A percentile compares a stretch with the other conserved stretches of the same genome.
These are phyloP conservation scores for Rasamsonia emersonii DNA, from an alignment of 2,329 filamentous ascomycete species.

Conservation along the genomic window DNA sequence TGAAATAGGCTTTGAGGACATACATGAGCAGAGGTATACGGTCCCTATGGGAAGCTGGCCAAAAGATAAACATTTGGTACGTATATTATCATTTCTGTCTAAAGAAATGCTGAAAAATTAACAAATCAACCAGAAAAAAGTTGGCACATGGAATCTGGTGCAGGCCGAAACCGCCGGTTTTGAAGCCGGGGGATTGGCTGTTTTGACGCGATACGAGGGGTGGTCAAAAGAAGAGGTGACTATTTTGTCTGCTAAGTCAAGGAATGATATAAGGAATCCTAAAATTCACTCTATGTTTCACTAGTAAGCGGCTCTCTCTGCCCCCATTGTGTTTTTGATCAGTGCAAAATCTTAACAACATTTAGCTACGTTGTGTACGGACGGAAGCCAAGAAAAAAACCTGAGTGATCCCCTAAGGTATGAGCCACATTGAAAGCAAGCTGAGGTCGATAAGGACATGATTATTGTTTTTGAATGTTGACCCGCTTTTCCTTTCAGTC, in stretches of 20 bases:
- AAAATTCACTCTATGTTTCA: slow-evolving; percentile 2
- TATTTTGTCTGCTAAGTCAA: not conserved
- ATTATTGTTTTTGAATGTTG: too few relatives aligned
- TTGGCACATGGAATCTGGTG: not conserved
- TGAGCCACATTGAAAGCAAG: too few relatives aligned
- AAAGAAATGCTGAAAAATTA: not conserved
- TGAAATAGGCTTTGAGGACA: slow-evolving; percentile 4
- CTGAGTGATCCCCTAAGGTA: too few relatives aligned
- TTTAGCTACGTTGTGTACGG: too few relatives aligned
- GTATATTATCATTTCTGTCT: too few relatives aligned
- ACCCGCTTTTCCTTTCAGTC: too few relatives aligned
- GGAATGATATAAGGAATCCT: not conserved
- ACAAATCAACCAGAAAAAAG: slow-evolving; percentile 2
- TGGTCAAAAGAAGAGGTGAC: slow-evolving; percentile 2
- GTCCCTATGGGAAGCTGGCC: slow-evolving; percentile 5
- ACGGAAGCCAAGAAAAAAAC: too few relatives aligned
- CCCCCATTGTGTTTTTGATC: too few relatives aligned
- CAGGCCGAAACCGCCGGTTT: not conserved
- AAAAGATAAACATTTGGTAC: slow-evolving; percentile 4
- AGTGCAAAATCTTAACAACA: slow-evolving; percentile 36
- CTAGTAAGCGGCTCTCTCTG: too few relatives aligned
- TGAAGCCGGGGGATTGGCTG: not conserved
- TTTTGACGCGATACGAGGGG: not conserved
- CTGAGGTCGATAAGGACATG: too few relatives aligned
- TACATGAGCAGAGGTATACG: slow-evolving; percentile 3